phyloP scores from a whole-genome alignment of 2,329 filamentous ascomycete species.

The Venturia nashicola region DNA sequence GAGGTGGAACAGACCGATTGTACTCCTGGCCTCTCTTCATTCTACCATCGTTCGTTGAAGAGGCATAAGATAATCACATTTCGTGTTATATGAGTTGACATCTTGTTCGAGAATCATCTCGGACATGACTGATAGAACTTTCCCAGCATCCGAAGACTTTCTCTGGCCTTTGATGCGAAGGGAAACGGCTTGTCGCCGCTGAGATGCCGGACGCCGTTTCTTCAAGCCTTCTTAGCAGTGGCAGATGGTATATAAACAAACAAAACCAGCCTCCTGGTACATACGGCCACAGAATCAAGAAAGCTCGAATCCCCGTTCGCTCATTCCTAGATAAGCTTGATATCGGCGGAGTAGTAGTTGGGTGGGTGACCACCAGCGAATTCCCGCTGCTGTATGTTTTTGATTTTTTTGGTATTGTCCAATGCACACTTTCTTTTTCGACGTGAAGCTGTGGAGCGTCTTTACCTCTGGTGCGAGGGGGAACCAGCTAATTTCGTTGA shows the following conservation, averaged over 20 bases:
- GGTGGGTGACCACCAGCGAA: not conserved
- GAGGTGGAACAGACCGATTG: not conserved
- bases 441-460: not conserved
- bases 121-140: not conserved
- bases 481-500: not conserved
- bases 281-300: not conserved
- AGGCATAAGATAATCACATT: not conserved
- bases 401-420: not conserved
- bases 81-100: not conserved
- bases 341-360: not conserved
- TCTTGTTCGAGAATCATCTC: not conserved
- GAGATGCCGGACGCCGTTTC: not conserved
- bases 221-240: not conserved
- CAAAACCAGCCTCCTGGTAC: not conserved
- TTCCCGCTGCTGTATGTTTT: not conserved
- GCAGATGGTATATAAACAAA: not conserved
- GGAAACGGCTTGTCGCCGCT: not conserved
- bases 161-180: not conserved
- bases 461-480: not conserved
- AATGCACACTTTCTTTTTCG: not conserved
- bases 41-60: not conserved
- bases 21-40: not conserved
- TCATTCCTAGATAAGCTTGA: not conserved
- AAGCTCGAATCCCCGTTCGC: not conserved
- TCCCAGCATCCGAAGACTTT: not conserved